Conservation (phyloP, 441 rosid species). For the Adansonia rubrostipa region DNA sequence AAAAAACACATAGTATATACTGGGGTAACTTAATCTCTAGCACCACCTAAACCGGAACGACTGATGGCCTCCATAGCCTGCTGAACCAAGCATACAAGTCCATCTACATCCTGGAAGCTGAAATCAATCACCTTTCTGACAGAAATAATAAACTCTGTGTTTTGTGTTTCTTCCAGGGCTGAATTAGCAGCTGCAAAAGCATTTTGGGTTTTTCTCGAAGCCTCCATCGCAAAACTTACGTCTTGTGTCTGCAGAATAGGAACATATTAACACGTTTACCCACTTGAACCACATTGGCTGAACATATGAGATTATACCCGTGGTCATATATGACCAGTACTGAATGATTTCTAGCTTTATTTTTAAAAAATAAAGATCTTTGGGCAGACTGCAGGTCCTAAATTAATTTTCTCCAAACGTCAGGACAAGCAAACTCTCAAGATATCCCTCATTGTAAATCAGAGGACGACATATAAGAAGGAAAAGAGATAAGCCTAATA, state of each 20-base stretch:
- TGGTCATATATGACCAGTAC: background rate
- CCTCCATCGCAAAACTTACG: conserved; percentile 73
- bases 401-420: background rate
- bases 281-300: conserved; percentile 1
- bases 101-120: conserved; percentile 81
- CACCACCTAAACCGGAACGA: conserved; percentile 38
- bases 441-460: background rate
- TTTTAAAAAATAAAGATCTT: background rate
- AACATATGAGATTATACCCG: background rate
- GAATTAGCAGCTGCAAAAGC: conserved; percentile 60
- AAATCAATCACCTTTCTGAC: conserved; percentile 68
- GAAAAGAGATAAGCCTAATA: background rate
- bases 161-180: conserved; percentile 46
- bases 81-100: conserved; percentile 59
- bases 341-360: background rate
- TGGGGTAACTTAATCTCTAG: conserved; percentile 39
- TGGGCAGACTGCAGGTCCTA: background rate
- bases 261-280: conserved; percentile 31
- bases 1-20: conserved; percentile 34
- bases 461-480: background rate
- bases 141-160: conserved; percentile 50
- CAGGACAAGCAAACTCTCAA: background rate
- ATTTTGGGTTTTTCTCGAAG: conserved; percentile 65
- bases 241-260: conserved; percentile 66
- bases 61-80: conserved; percentile 59